Evolutionary conservation across 208 protist genomes (phyloP), one percentile per base, ranked within the genome.

Genomic region (Trichomonas gallinae): DNA sequence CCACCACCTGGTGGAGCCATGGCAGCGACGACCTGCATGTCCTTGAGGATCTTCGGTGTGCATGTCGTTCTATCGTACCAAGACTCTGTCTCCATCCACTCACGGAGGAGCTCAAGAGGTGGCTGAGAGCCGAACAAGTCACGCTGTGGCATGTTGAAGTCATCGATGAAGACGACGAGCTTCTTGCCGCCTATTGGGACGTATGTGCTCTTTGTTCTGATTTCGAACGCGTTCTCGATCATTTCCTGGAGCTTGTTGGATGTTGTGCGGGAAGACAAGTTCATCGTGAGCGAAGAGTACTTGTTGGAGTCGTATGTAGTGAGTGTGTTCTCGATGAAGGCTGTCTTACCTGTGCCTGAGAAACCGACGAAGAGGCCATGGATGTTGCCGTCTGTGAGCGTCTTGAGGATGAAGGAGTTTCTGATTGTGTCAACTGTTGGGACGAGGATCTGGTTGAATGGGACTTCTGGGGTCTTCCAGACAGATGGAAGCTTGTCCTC

Each of bases 61-160:
- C 99, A 98, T 96, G 99, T 99, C 34, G 97, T 97, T 88, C 98
- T 97, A 97, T 99, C 99, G 97, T 99, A 99, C 99, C 99, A 99
- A 97, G 98, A 99, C 36, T 98, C 98, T 97, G 99, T 99, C 96
- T 99, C 98, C 96, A 99, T 98, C 98, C 98, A 99, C 97, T 99
- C 98, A 63, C 98, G 97, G 96, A 99, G 97, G 81, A 99, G 97
- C 98, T 99, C 99, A 44, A 99, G 98, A 87, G 99, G 99, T 31
- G 99, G 98, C 98, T 99, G 99, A 42, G 98, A 98, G n/a, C 99
- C 99, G 97, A 99, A 99, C 93, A 98, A 98, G 97, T 99, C 99
- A 97, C 99, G 99, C 23, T 98, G 97, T 4, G 99, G 99, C 99
- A 99, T 99, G 97, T 99, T 99, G 26, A 99, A 97, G 96, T 99